phyloP scores from a whole-genome alignment of 805 yeast species.

The Middelhovenomyces tepae region DNA sequence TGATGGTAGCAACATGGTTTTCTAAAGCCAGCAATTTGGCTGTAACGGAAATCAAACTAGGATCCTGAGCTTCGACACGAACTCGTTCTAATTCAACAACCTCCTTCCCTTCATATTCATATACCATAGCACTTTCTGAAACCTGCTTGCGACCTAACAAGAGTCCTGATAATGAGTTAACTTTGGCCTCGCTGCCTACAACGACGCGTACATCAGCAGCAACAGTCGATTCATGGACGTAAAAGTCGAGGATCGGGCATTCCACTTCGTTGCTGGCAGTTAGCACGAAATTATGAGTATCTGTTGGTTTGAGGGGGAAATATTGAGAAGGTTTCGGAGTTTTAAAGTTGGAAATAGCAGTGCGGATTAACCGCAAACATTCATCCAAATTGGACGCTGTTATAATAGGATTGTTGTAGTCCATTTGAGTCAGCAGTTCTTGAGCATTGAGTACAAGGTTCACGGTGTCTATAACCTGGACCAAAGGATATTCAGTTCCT shows the following conservation, averaged over 20 bases:
- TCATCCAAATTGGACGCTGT: slow-evolving; percentile 3
- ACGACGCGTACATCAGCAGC: slow-evolving; percentile 14
- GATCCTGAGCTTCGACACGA: slow-evolving; percentile 19
- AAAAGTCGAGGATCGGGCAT: slow-evolving; percentile 15
- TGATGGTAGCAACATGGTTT: slow-evolving; percentile 13
- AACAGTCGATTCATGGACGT: slow-evolving; percentile 13
- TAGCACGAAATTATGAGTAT: too few species aligned
- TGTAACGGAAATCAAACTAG: slow-evolving; percentile 18
- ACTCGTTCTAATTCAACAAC: slow-evolving; percentile 17
- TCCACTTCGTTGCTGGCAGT: too few species aligned
- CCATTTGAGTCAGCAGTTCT: slow-evolving; percentile 7
- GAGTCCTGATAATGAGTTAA: not conserved
- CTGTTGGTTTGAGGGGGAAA: too few species aligned
- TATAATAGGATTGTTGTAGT: slow-evolving; percentile 9
- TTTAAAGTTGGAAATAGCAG: too few species aligned
- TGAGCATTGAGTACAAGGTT: slow-evolving; percentile 11
- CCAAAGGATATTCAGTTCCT: slow-evolving; percentile 7
- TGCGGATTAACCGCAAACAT: slow-evolving; percentile 12
- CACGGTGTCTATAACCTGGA: slow-evolving; percentile 15
- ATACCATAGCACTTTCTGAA: slow-evolving; percentile 2
- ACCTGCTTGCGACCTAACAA: not conserved
- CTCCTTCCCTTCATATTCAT: slow-evolving; percentile 10
- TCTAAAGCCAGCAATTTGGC: slow-evolving; percentile 19
- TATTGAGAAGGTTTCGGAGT: too few species aligned
- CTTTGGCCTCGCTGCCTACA: slow-evolving; percentile 7